Evolutionary conservation across 2,329 filamentous ascomycete species (phyloP), one percentile per base, ranked within the genome.

Genomic region (Zasmidium citrigriseum): DNA sequence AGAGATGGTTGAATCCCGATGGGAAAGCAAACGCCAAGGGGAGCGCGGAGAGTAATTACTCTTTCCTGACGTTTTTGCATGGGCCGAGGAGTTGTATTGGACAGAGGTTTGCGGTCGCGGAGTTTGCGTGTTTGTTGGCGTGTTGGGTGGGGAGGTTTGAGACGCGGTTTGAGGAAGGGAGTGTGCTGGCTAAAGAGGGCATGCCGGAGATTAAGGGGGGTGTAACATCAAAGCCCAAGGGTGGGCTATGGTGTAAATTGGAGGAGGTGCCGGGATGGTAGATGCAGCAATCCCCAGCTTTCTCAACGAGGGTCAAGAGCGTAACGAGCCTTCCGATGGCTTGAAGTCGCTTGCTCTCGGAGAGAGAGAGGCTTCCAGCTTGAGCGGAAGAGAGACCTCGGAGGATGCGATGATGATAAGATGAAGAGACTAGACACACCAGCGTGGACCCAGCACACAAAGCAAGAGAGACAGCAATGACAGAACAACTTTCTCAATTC

Each of bases 111-210:
- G 66, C 68, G 3, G 57, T 61, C 27, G 61, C 65, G 1, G 70
- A 73, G 55, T 90, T 96, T 74, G 91, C 90, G 9, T 93, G 89
- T 70, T 76, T 97, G 62, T 71, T 97, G 48, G 92, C 91, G 21
- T 82, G 85, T 9, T 86, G 89, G 81, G 82, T 93, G 3, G 91
- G 91, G 1, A 81, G 84, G 38, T 96, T 96, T 73, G 82, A 86
- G 69, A 83, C 86, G 60, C 82, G 87, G 71, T 76, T 86, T 70
- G 87, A 89, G 67, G 85, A 90, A 75, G 67, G 66, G 3, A 68
- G 66, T 59, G 52, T 63, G 4, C 54, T 68, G 4, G 57, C 63
- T 9, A 79, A 78, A 24, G 16, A 41, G 34, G 76, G 75, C 47
- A 85, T 89, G 65, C 71, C 93, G 48, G 74, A 83, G 48, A 85